Conservation (phyloP, 257 asterid species). For the Marsdenia floribunda region DNA sequence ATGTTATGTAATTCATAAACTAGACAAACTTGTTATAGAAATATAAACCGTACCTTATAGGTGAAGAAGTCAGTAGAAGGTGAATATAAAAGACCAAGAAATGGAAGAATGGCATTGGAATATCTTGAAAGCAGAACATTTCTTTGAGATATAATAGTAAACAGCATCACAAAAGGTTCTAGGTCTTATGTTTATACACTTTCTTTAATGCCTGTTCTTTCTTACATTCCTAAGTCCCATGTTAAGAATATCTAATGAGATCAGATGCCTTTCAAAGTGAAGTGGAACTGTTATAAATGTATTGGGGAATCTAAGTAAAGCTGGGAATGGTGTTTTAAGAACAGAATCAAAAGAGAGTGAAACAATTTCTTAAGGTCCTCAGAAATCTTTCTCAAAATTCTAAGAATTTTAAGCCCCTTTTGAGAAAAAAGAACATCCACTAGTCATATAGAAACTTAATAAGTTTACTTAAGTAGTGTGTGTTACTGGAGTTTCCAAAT, state of each 20-base stretch:
- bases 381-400: neutral
- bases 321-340: neutral
- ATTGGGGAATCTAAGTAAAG: slow-evolving; percentile 16
- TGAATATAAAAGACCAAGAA: neutral
- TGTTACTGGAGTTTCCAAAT: neutral
- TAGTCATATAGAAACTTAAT: neutral
- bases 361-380: neutral
- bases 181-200: neutral
- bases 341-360: neutral
- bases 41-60: neutral
- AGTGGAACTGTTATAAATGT: neutral
- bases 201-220: neutral
- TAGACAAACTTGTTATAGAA: neutral
- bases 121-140: slow-evolving; percentile 2
- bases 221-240: neutral
- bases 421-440: neutral
- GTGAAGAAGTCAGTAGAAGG: neutral
- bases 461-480: neutral
- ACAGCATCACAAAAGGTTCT: slow-evolving; percentile 1
- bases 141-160: neutral
- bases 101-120: neutral
- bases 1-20: neutral
- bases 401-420: neutral
- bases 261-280: slow-evolving; percentile 20
- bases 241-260: neutral